phyloP scores from a whole-genome alignment of 2,329 filamentous ascomycete species.

The Colletotrichum horii region DNA sequence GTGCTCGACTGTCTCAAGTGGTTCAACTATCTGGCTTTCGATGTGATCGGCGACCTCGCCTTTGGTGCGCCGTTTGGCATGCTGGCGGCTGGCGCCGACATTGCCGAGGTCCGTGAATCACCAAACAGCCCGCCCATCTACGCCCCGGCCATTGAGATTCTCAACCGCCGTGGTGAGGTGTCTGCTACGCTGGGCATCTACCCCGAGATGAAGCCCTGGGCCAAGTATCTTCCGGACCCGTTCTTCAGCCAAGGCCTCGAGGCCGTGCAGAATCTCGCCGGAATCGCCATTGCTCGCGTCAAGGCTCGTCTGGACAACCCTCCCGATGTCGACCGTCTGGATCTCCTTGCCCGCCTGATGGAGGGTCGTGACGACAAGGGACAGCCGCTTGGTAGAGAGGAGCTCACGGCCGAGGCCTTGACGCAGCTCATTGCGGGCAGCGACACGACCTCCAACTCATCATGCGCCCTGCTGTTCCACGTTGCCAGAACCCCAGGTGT shows the following conservation, averaged over 20 bases:
- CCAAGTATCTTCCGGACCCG: slow-evolving; percentile 78
- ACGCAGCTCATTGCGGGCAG: slow-evolving; percentile 86
- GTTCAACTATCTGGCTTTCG: slow-evolving; percentile 21
- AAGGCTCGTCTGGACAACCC: slow-evolving; percentile 74
- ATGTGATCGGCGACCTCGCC: slow-evolving; percentile 26
- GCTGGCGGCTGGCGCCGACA: slow-evolving; percentile 20
- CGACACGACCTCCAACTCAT: slow-evolving; percentile 80
- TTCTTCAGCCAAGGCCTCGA: slow-evolving; percentile 79
- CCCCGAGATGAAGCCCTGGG: slow-evolving; percentile 78
- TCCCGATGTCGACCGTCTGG: slow-evolving; percentile 70
- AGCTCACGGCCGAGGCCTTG: slow-evolving; percentile 86
- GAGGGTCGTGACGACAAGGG: slow-evolving; percentile 84
- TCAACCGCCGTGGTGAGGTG: slow-evolving; percentile 88
- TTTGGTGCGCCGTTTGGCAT: slow-evolving; percentile 26
- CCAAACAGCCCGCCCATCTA: slow-evolving; percentile 68
- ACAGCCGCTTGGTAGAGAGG: slow-evolving; percentile 74
- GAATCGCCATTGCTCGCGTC: slow-evolving; percentile 86
- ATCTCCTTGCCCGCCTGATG: slow-evolving; percentile 84
- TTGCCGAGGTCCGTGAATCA: slow-evolving; percentile 36
- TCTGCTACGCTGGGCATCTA: slow-evolving; percentile 79
- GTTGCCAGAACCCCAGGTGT: slow-evolving; percentile 73
- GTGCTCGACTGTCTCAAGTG: slow-evolving; percentile 68
- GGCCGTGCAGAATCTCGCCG: slow-evolving; percentile 81
- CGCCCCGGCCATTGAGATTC: slow-evolving; percentile 82
- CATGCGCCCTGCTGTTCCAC: slow-evolving; percentile 84